These are phyloP conservation scores for Tetrastigma voinierianum DNA, from an alignment of 164 flowering plant genomes.

Conservation along the genomic window DNA sequence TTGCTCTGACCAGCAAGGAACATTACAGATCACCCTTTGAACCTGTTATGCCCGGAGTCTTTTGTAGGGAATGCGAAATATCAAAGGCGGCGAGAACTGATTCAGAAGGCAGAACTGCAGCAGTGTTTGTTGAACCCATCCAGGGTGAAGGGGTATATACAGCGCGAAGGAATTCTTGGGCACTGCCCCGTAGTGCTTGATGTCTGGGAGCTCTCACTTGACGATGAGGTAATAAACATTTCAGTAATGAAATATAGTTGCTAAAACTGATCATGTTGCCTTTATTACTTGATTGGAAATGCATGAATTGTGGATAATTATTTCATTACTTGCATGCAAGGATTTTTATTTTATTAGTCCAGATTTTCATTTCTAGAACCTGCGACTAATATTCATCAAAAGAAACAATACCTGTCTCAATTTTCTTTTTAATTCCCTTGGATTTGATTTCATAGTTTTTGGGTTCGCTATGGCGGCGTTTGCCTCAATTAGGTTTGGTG, in stretches of 20 bases:
- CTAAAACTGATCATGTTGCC: not conserved
- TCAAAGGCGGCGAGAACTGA: slow-evolving; percentile 52
- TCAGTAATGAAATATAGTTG: not conserved
- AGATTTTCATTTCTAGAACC: too few relatives aligned
- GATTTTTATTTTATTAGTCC: too few relatives aligned
- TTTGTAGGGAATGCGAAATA: slow-evolving; percentile 81
- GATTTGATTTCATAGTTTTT: too few relatives aligned
- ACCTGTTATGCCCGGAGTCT: slow-evolving; percentile 97
- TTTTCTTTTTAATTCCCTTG: too few relatives aligned
- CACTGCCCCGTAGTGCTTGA: slow-evolving; percentile 62
- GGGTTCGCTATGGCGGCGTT: too few relatives aligned
- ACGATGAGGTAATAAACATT: slow-evolving; percentile 73
- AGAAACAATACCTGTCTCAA: too few relatives aligned
- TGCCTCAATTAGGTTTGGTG: too few relatives aligned
- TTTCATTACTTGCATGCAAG: too few relatives aligned
- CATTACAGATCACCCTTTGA: slow-evolving; percentile 81
- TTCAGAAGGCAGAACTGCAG: slow-evolving; percentile 68
- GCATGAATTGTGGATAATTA: not conserved
- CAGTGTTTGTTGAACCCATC: slow-evolving; percentile 93
- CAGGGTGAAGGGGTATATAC: slow-evolving; percentile 98
- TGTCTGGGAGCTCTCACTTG: slow-evolving; percentile 75
- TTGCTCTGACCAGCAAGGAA: slow-evolving; percentile 93
- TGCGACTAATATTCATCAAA: too few relatives aligned
- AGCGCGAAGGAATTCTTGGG: slow-evolving; percentile 79
- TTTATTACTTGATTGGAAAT: not conserved